These are phyloP conservation scores for Coffea canephora DNA, from an alignment of 257 asterid genomes.

Conservation along the genomic window DNA sequence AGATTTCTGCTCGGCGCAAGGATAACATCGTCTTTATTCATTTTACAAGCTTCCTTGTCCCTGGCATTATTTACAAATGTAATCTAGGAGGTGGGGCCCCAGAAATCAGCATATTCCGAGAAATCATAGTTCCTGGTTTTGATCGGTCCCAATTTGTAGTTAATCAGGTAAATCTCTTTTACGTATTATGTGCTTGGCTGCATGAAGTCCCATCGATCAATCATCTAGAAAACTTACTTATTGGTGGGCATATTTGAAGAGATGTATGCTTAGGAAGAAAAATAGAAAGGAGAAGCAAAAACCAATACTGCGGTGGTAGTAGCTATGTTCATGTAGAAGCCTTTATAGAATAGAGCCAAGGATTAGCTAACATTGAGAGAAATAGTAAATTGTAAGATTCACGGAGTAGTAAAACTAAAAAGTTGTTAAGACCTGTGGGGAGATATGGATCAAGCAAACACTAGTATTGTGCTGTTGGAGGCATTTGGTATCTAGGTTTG, in stretches of 20 bases:
- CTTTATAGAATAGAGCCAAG: no score
- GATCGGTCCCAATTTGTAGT: slow-evolving; percentile 65
- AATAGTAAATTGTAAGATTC: no score
- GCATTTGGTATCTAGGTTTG: no score
- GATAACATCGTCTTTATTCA: slow-evolving; percentile 58
- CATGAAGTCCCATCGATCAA: background rate
- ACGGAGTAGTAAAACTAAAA: no score
- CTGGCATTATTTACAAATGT: slow-evolving; percentile 74
- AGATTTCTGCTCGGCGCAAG: slow-evolving; percentile 65
- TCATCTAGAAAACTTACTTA: background rate
- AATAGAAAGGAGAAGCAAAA: background rate
- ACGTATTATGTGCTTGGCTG: background rate
- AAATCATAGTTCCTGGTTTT: slow-evolving; percentile 75
- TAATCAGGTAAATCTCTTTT: slow-evolving; percentile 59
- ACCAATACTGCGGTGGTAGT: background rate
- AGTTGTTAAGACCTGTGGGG: no score
- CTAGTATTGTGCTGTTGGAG: no score
- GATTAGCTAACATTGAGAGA: no score
- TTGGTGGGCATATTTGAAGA: background rate
- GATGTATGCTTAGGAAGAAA: background rate
- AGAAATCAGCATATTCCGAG: slow-evolving; percentile 62
- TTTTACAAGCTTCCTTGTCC: slow-evolving; percentile 83
- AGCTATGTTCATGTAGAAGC: no score
- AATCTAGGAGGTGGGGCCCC: slow-evolving; percentile 54
- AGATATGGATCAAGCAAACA: no score